Percentiles rank a stretch among this genome's conserved stretches.
Conservation (phyloP, 2,329 filamentous ascomycete species). For the Alternaria sp. region DNA sequence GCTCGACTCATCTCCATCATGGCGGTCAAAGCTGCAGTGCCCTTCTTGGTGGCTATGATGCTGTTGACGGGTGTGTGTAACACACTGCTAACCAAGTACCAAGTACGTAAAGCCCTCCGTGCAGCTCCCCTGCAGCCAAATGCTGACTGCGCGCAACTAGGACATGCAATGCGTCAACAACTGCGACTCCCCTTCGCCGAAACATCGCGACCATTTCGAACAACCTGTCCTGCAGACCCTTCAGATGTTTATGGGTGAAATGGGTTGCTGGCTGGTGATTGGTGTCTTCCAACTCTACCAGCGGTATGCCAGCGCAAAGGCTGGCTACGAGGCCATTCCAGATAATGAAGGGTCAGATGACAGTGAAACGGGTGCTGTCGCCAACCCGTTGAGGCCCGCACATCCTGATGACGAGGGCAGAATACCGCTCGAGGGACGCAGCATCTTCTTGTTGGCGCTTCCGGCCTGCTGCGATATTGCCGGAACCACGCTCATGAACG, state of each 20-base stretch:
- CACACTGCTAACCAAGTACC: constrained; percentile 95
- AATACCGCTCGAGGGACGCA: constrained; percentile 71
- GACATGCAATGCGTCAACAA: constrained; percentile 97
- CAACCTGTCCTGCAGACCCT: constrained; percentile 95
- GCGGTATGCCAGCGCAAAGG: constrained; percentile 60
- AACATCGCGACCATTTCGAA: constrained; percentile 79
- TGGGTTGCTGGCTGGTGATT: constrained; percentile 94
- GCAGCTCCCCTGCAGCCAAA: not conserved
- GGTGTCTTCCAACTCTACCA: constrained; percentile 73
- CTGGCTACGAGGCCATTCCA: constrained; percentile 73
- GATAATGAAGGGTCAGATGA: constrained; percentile 55
- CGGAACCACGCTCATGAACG: constrained; percentile 97
- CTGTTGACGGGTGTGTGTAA: constrained; percentile 95
- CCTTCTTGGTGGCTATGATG: constrained; percentile 95
- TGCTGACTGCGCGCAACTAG: constrained; percentile 55
- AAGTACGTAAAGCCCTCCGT: constrained; percentile 63
- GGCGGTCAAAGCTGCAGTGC: constrained; percentile 76
- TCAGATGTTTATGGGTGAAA: constrained; percentile 98
- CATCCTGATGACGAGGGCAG: constrained; percentile 65
- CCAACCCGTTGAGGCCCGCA: constrained; percentile 61
- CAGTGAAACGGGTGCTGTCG: constrained; percentile 55
- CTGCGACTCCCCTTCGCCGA: constrained; percentile 76
- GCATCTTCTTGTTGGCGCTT: constrained; percentile 78
- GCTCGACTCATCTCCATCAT: constrained; percentile 58
- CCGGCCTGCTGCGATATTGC: constrained; percentile 94